Conservation (phyloP, 1,139 yeast genomes). For the Zygosaccharomyces sapae region DNA sequence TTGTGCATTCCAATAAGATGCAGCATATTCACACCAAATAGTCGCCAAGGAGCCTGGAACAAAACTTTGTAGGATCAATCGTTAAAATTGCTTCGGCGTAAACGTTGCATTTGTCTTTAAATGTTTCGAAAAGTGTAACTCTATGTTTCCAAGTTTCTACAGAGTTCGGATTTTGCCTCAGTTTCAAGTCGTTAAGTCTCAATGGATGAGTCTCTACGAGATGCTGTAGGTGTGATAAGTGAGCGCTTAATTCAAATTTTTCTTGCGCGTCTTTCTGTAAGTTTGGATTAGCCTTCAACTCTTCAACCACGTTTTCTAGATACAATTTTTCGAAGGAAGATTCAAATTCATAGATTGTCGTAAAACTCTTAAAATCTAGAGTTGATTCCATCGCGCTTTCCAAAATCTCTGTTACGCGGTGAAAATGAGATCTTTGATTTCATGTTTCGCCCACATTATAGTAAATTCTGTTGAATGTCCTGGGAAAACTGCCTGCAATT, state of each 20-base stretch:
- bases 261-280: constrained; percentile 12
- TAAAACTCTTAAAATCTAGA: constrained; percentile 57
- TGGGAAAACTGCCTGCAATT: constrained; percentile 49
- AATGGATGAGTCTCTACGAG: constrained; percentile 54
- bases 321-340: constrained; percentile 58
- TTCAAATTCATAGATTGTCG: constrained; percentile 58
- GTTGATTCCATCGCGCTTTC: constrained; percentile 38
- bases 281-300: constrained; percentile 27
- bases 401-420: constrained; percentile 44
- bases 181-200: constrained; percentile 58
- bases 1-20: constrained; percentile 55
- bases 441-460: constrained; percentile 49
- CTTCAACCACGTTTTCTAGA: constrained; percentile 40
- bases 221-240: constrained; percentile 51
- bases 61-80: constrained; percentile 56
- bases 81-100: constrained; percentile 65
- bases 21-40: constrained; percentile 71
- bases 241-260: constrained; percentile 38
- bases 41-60: constrained; percentile 43
- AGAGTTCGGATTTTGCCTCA: constrained; percentile 62
- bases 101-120: constrained; percentile 48
- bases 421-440: constrained; percentile 39
- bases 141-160: constrained; percentile 68
- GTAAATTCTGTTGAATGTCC: constrained; percentile 56
- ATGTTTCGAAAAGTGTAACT: constrained; percentile 42